Conservation (phyloP, 371 early-diverging fungal species). For the Mucor racemosus region DNA sequence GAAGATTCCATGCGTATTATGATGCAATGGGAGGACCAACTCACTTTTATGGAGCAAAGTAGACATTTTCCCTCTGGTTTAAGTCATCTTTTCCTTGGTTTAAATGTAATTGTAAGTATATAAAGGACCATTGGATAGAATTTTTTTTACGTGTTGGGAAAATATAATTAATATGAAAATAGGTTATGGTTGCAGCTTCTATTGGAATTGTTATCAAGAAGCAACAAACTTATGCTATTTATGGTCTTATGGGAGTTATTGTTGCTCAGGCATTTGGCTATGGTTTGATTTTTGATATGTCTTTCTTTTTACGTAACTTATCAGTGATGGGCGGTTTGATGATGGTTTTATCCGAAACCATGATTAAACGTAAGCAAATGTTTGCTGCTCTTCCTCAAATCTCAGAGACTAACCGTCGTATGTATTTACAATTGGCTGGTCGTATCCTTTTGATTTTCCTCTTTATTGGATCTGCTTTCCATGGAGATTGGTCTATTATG, state of each 20-base stretch:
- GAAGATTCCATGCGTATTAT: constrained; percentile 92
- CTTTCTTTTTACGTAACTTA: constrained; percentile 90
- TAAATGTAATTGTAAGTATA: constrained; percentile 74
- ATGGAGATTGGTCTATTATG: constrained; percentile 78
- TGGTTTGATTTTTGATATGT: constrained; percentile 88
- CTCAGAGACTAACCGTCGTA: constrained; percentile 79
- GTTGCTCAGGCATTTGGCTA: constrained; percentile 91
- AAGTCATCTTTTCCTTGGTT: constrained; percentile 82
- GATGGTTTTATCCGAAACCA: constrained; percentile 86
- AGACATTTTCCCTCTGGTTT: constrained; percentile 80
- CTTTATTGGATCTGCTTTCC: constrained; percentile 87
- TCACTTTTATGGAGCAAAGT: constrained; percentile 76
- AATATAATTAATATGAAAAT: neutral
- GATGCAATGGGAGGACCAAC: constrained; percentile 89
- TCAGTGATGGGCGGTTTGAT: constrained; percentile 94
- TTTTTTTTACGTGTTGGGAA: constrained; percentile 8
- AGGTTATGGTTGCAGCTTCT: constrained; percentile 83
- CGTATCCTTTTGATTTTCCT: constrained; percentile 91
- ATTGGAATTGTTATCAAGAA: constrained; percentile 76
- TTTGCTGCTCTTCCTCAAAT: constrained; percentile 91
- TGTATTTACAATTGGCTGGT: constrained; percentile 90
- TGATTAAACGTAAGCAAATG: constrained; percentile 68
- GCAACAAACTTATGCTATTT: constrained; percentile 82
- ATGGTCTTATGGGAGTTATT: constrained; percentile 80
- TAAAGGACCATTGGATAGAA: neutral